Conservation (phyloP, 73 alveolate species). For the Diophrys appendiculata region DNA sequence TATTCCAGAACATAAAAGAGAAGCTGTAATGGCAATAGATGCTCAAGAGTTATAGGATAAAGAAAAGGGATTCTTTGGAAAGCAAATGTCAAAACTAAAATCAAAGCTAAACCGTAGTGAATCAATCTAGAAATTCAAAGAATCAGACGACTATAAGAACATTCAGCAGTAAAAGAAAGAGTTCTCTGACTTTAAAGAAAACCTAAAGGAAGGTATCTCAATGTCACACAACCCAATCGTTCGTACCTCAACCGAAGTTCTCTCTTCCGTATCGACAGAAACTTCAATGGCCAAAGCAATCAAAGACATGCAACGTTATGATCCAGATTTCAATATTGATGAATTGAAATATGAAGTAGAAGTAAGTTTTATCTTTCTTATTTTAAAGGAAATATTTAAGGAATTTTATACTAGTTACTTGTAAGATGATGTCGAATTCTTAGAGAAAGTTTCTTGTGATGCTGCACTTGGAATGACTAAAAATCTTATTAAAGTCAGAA, state of each 20-base stretch:
- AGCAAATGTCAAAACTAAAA: conserved; percentile 16
- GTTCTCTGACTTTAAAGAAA: conserved; percentile 33
- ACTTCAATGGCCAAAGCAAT: conserved; percentile 42
- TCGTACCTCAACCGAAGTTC: conserved; percentile 8
- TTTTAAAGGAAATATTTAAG: conserved; percentile 52
- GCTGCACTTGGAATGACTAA: conserved; percentile 56
- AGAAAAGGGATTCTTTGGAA: conserved; percentile 26
- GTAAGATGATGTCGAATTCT: conserved; percentile 49
- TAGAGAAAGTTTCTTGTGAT: conserved; percentile 52
- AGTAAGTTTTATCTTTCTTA: background rate
- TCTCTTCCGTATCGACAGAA: conserved; percentile 25
- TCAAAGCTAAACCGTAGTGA: conserved; percentile 17
- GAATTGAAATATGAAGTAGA: conserved; percentile 11
- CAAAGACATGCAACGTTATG: conserved; percentile 43
- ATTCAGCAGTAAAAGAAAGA: conserved; percentile 19
- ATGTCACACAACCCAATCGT: conserved; percentile 59
- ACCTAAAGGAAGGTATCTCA: conserved; percentile 51
- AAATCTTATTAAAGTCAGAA: conserved; percentile 40
- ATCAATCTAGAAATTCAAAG: conserved; percentile 28
- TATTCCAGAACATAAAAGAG: conserved; percentile 67
- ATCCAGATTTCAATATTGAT: conserved; percentile 39
- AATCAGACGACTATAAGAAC: conserved; percentile 49
- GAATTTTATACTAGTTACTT: conserved; percentile 48
- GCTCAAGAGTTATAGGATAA: conserved; percentile 27
- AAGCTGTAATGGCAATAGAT: conserved; percentile 43